phyloP scores from a whole-genome alignment of 1,284 basidiomycete genomes.

The Pseudozyma pruni region DNA sequence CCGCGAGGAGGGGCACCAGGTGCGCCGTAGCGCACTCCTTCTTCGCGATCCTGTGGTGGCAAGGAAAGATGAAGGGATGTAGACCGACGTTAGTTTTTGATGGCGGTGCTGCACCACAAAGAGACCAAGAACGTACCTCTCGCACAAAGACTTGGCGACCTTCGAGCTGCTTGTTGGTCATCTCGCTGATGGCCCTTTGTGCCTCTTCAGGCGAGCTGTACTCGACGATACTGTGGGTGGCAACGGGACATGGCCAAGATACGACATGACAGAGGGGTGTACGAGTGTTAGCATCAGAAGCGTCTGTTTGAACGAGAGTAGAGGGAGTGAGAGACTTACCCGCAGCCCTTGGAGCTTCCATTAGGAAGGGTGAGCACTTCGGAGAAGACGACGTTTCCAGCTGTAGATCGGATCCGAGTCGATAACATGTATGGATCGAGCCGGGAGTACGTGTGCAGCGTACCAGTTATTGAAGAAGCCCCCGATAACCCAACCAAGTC shows the following conservation, averaged over 20 bases:
- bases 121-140: conserved; percentile 75
- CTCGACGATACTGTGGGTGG: conserved; percentile 57
- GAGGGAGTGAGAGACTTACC: conserved; percentile 50
- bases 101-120: not conserved
- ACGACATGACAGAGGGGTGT: not conserved
- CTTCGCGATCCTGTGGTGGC: conserved; percentile 86
- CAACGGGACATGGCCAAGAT: not conserved
- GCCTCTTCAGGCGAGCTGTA: conserved; percentile 57
- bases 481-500: conserved; percentile 21
- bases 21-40: conserved; percentile 90
- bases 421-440: conserved; percentile 1
- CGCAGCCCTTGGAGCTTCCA: conserved; percentile 94
- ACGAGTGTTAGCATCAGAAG: not conserved
- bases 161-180: conserved; percentile 79
- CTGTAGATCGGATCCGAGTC: conserved; percentile 33
- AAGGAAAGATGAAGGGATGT: not conserved
- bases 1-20: conserved; percentile 70
- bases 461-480: not conserved
- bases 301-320: too few species aligned
- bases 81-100: conserved; percentile 2
- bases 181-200: conserved; percentile 52
- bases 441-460: not conserved
- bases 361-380: conserved; percentile 96
- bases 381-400: conserved; percentile 89
- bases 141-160: conserved; percentile 95